Evolutionary conservation across 179 eudicot species (phyloP).

Genomic region (Dionaea muscipula): DNA sequence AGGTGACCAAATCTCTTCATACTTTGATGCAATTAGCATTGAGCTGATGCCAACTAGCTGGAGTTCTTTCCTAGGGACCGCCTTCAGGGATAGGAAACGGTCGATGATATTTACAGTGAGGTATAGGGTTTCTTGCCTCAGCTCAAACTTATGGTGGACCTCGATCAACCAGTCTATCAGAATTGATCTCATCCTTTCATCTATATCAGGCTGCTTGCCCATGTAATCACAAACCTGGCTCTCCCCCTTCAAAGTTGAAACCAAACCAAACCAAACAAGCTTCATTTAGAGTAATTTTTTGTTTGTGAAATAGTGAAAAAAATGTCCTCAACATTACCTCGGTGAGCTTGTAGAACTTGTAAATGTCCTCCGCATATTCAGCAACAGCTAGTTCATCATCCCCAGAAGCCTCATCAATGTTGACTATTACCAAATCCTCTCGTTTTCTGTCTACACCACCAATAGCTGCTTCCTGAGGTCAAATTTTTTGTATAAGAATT

Average conservation of each 20-base stretch:
- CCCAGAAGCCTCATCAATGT: constrained; percentile 61
- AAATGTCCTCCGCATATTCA: constrained; percentile 71
- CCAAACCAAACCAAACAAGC: no score
- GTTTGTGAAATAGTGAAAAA: not conserved
- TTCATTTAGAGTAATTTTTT: not conserved
- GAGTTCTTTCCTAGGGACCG: constrained; percentile 52
- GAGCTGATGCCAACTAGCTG: constrained; percentile 74
- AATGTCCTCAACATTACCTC: constrained; percentile 27
- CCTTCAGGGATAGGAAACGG: constrained; percentile 56
- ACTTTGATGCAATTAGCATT: constrained; percentile 88
- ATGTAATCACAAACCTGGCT: constrained; percentile 44
- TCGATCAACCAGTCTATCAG: constrained; percentile 79
- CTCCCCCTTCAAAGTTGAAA: constrained; percentile 40
- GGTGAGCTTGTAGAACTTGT: constrained; percentile 54
- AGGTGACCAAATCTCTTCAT: constrained; percentile 98
- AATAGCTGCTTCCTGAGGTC: constrained; percentile 40
- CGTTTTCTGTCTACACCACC: constrained; percentile 37
- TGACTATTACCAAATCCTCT: constrained; percentile 25
- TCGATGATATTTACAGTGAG: constrained; percentile 67
- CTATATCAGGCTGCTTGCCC: constrained; percentile 50
- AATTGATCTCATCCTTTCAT: constrained; percentile 67
- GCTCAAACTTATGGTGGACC: constrained; percentile 75
- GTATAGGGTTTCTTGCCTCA: constrained; percentile 70
- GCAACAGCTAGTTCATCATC: constrained; percentile 65
- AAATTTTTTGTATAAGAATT: no score